Evolutionary conservation across 345 rosid species (phyloP).

Genomic region (Salix arbutifolia): DNA sequence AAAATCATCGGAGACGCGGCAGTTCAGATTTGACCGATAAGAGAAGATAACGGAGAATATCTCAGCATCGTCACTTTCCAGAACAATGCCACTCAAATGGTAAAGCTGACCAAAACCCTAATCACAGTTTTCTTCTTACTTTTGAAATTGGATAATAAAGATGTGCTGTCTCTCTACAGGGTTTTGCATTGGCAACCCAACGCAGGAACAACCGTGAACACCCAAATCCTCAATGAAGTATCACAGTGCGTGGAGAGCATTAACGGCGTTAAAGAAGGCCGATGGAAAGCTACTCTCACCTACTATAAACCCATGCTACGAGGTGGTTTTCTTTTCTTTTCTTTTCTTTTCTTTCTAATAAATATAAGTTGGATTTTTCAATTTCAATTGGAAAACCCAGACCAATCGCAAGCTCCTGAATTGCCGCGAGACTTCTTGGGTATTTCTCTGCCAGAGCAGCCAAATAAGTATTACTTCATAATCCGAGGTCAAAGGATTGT

Average conservation of each 20-base stretch:
- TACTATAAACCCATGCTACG: conserved; percentile 60
- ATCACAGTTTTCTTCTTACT: neutral
- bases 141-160: neutral
- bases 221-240: conserved; percentile 78
- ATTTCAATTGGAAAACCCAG: conserved; percentile 18
- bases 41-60: neutral
- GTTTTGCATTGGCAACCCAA: conserved; percentile 93
- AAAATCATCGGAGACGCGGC: neutral
- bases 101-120: neutral
- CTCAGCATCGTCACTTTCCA: neutral
- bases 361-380: neutral
- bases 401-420: conserved; percentile 44
- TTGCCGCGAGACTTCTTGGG: conserved; percentile 83
- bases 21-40: no score
- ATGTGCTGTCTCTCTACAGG: conserved; percentile 30
- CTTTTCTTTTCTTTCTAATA: neutral
- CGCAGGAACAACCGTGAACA: conserved; percentile 73
- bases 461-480: conserved; percentile 72
- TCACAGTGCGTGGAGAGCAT: conserved; percentile 79
- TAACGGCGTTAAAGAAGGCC: conserved; percentile 80
- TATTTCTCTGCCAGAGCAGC: conserved; percentile 68
- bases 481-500: conserved; percentile 64
- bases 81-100: conserved; percentile 52
- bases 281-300: conserved; percentile 84
- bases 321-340: conserved; percentile 24